Evolutionary conservation across 2,329 filamentous ascomycete genomes (phyloP).

Genomic region (Lachnum nothofagi): DNA sequence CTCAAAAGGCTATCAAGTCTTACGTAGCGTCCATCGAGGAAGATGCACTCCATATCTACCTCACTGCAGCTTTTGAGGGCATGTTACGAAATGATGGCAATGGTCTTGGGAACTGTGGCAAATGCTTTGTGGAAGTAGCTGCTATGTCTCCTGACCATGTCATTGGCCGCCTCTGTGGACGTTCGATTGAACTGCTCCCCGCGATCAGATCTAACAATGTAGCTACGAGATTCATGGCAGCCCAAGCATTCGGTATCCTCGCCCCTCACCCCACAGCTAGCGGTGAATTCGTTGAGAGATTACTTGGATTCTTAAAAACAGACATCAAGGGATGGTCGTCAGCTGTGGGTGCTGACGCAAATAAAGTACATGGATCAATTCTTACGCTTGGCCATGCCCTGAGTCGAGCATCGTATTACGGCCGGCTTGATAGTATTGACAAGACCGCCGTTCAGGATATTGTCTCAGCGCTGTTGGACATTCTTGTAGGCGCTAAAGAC

Average conservation of each 20-base stretch:
- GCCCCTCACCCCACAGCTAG: conserved; percentile 56
- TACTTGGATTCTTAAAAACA: conserved; percentile 43
- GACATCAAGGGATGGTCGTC: conserved; percentile 45
- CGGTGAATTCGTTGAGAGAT: conserved; percentile 37
- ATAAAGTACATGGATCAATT: conserved; percentile 56
- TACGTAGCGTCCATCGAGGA: conserved; percentile 45
- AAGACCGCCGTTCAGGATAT: conserved; percentile 38
- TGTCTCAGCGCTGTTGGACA: conserved; percentile 42
- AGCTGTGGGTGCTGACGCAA: conserved; percentile 55
- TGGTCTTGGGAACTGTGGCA: conserved; percentile 43
- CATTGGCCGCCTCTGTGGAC: conserved; percentile 45
- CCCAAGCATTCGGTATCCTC: conserved; percentile 71
- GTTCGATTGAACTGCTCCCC: conserved; percentile 49
- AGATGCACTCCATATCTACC: conserved; percentile 39
- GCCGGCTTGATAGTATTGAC: conserved; percentile 32
- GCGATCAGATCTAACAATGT: conserved; percentile 68
- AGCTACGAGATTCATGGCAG: conserved; percentile 59
- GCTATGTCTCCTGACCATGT: conserved; percentile 47
- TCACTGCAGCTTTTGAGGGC: conserved; percentile 54
- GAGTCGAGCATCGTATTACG: conserved; percentile 51
- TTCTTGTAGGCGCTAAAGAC: conserved; percentile 52
- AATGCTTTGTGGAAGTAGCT: conserved; percentile 50
- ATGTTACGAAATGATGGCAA: conserved; percentile 41
- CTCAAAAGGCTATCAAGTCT: conserved; percentile 52
- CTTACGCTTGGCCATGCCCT: conserved; percentile 53